Evolutionary conservation across 306 rosid species (phyloP), one percentile per base, ranked within the genome.

Genomic region (Castanospermum australe): DNA sequence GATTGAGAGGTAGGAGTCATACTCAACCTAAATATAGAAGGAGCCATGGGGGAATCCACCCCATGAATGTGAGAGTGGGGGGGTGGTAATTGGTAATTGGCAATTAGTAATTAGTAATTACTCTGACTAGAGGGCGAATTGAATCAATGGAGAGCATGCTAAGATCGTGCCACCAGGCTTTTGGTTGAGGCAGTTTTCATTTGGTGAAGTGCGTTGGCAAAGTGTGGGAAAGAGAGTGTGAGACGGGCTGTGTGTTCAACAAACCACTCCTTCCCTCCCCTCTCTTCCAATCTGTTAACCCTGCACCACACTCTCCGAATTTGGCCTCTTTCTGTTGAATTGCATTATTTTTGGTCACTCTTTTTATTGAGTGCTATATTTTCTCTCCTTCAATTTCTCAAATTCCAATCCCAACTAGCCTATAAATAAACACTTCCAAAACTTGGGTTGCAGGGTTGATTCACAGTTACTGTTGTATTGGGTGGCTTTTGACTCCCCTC

Each of bases 221-320:
- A 88, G 96, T 88, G 93, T 86, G 92, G 83, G 98, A 94, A 85
- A 89, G 92, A 89, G 96, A 89, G 98, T 91, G 92, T 86, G 96
- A 77, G 87, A 85, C 96, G 97, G 91, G 86, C 72, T 77, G 36
- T 61, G 62, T 79, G 85, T 72, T 75, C 15, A 71, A 82, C 80
- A 85, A 81, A 84, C 87, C 62, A 72, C 45, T 65, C 62, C 52
- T 64, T 72, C 67, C 70, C 57, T 66, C 79, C 83, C 79, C 47
- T 63, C 57, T 73, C 71, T 83, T 84, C 87, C 79, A 70, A 73
- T 76, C 86, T 86, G 80, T 79, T 75, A 15, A 21, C 63, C 47
- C 24, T 70, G 12, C 36, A 56, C 41, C 79, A 18, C 83, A n/a
- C 82, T 70, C 59, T 70, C 94, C 89, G 90, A 79, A 44, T 84